Evolutionary conservation across 75 land plant species (phyloP).

Genomic region (Selaginella tamariscina): DNA sequence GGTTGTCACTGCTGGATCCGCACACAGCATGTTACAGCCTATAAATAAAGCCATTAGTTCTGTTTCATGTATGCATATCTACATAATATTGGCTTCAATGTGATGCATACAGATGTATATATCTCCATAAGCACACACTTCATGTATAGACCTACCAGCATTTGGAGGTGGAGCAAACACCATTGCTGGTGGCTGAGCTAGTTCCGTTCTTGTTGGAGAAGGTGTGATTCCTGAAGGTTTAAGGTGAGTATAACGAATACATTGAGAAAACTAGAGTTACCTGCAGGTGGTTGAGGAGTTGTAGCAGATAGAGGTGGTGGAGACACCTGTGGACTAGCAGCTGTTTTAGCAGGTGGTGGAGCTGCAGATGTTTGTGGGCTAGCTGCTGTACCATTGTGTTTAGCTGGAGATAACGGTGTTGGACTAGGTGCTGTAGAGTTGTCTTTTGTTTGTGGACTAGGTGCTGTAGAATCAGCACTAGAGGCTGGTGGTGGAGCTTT

Average conservation of each 20-base stretch:
- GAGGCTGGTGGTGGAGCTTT: not conserved
- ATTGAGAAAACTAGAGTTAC: not conserved
- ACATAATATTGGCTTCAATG: too few relatives aligned
- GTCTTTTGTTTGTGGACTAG: not conserved
- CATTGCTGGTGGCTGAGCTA: conserved; percentile 1
- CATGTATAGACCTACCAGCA: not conserved
- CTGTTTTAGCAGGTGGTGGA: not conserved
- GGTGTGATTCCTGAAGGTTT: not conserved
- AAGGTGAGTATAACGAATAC: not conserved
- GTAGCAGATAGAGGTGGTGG: not conserved
- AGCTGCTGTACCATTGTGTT: not conserved
- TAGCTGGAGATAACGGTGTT: not conserved
- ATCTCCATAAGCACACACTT: too few relatives aligned
- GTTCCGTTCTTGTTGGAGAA: not conserved
- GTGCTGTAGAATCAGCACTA: not conserved
- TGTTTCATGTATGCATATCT: too few relatives aligned
- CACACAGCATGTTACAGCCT: conserved; percentile 21
- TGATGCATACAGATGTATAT: not conserved
- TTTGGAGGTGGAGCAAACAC: not conserved
- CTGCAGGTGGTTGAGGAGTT: not conserved
- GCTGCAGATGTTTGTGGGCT: not conserved
- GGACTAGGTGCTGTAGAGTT: not conserved
- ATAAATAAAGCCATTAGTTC: not conserved
- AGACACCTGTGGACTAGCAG: not conserved
- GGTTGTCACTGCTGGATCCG: conserved; percentile 57